These are phyloP conservation scores for Potentilla sterilis DNA, from an alignment of 306 rosid genomes.

Conservation along the genomic window DNA sequence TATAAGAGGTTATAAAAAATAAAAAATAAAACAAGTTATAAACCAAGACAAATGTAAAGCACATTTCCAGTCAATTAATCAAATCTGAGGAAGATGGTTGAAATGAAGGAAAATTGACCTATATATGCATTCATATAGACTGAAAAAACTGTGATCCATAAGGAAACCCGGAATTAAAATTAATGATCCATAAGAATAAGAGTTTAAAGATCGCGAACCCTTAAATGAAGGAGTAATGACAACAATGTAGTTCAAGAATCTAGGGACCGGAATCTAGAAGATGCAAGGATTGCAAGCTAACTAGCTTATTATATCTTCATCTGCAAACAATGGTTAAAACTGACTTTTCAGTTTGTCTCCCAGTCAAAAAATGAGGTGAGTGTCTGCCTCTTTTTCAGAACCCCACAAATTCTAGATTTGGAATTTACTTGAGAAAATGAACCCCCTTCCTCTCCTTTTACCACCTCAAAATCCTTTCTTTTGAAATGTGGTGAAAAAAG, in stretches of 20 bases:
- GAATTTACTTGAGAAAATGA: conserved; percentile 42
- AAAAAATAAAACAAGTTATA: no score
- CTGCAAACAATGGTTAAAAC: background rate
- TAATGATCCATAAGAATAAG: no score
- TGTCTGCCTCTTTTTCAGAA: conserved; percentile 20
- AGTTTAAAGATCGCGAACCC: no score
- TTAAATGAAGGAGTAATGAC: conserved; percentile 8
- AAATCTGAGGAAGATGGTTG: no score
- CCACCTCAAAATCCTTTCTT: conserved; percentile 2
- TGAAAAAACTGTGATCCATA: no score
- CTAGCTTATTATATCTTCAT: background rate
- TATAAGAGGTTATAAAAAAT: no score
- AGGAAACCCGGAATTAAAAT: no score
- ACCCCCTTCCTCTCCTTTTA: background rate
- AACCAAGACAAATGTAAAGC: no score
- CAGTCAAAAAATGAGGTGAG: conserved; percentile 15
- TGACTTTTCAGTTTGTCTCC: background rate
- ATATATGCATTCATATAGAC: no score
- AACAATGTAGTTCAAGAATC: conserved; percentile 9
- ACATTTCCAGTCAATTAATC: no score
- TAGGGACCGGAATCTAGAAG: background rate
- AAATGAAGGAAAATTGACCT: no score
- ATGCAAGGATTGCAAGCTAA: background rate
- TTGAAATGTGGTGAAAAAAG: background rate
- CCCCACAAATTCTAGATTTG: conserved; percentile 7